Evolutionary conservation across 768 basidiomycete species (phyloP).

Genomic region (Leccinum boreale): DNA sequence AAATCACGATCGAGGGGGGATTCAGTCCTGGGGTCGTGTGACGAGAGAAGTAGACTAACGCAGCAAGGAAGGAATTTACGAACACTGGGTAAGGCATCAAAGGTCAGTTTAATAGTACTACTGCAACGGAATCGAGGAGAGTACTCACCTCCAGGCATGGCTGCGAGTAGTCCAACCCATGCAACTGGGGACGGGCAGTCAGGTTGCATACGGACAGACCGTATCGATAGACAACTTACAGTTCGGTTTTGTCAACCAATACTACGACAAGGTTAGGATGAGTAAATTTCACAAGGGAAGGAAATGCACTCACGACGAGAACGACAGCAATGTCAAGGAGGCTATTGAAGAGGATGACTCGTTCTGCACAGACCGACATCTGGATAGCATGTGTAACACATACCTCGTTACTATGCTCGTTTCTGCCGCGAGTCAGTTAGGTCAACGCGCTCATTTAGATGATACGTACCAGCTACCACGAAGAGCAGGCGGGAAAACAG

Average conservation of each 20-base stretch:
- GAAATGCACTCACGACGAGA: constrained; percentile 11
- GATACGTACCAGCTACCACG: constrained; percentile 13
- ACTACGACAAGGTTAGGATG: constrained; percentile 2
- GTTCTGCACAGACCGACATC: neutral
- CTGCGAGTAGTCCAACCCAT: constrained; percentile 15
- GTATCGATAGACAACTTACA: neutral
- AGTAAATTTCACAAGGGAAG: neutral
- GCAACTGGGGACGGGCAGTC: constrained; percentile 2
- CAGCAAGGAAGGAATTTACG: constrained; percentile 14
- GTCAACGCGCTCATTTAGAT: neutral
- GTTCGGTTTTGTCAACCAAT: constrained; percentile 14
- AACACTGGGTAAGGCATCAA: constrained; percentile 11
- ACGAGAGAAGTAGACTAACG: constrained; percentile 8
- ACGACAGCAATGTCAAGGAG: constrained; percentile 5
- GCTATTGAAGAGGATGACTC: neutral
- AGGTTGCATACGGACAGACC: neutral
- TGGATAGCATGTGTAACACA: neutral
- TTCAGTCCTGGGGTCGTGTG: neutral
- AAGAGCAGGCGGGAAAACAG: neutral
- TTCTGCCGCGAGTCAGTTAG: constrained; percentile 12
- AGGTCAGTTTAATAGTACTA: neutral
- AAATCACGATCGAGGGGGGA: neutral
- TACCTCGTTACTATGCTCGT: constrained; percentile 14
- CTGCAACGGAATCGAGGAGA: no score
- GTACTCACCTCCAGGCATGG: constrained; percentile 19